phyloP scores from a whole-genome alignment of 345 rosid species.

The Angophora floribunda region DNA sequence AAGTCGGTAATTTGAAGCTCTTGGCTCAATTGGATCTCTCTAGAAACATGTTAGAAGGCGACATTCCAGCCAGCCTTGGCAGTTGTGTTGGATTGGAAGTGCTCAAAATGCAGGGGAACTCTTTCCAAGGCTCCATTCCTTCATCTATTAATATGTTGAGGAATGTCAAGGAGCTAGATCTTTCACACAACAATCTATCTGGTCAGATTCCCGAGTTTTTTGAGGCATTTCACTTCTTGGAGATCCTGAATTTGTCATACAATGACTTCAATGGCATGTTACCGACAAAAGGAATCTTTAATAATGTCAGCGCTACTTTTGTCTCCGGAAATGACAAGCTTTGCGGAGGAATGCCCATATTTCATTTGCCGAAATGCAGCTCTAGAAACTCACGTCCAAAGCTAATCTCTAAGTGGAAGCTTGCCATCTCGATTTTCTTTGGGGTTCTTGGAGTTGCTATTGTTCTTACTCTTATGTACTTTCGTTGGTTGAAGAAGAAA shows the following conservation, averaged over 20 bases:
- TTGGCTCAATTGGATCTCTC: not conserved
- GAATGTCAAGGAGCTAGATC: conserved; percentile 1
- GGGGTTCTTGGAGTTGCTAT: no score
- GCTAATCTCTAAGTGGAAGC: no score
- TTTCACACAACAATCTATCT: conserved; percentile 15
- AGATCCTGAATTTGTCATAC: conserved; percentile 11
- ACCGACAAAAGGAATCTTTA: no score
- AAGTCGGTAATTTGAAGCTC: not conserved
- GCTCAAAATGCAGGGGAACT: not conserved
- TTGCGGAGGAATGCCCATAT: no score
- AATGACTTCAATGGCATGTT: not conserved
- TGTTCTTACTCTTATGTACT: no score
- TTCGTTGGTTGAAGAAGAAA: no score
- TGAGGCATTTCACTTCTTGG: not conserved
- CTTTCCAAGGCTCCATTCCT: conserved; percentile 4
- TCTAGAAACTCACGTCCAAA: no score
- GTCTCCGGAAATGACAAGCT: no score
- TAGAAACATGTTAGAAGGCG: not conserved
- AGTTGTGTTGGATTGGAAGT: not conserved
- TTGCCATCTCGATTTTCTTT: no score
- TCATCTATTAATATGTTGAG: not conserved
- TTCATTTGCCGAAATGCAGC: no score
- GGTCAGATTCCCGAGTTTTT: conserved; percentile 9
- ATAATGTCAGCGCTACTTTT: no score
- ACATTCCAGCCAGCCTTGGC: not conserved